A percentile compares a stretch with the other conserved stretches of the same genome.
phyloP scores from a whole-genome alignment of 2,329 filamentous ascomycete genomes.

The Teratosphaeria viscida region DNA sequence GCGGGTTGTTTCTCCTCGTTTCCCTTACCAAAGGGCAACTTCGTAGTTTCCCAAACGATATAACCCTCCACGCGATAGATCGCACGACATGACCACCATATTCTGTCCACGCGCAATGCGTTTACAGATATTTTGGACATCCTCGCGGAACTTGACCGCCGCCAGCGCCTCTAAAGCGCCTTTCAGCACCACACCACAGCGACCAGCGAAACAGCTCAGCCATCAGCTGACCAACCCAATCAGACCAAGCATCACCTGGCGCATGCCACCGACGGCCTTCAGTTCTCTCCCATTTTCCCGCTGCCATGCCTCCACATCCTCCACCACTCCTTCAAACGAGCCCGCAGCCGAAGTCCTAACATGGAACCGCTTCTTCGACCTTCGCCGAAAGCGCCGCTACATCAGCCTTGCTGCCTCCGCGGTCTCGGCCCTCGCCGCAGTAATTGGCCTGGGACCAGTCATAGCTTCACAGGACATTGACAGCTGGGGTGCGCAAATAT shows the following conservation, averaged over 20 bases:
- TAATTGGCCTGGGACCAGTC: slow-evolving; percentile 52
- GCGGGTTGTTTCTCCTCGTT: background rate
- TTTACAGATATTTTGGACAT: background rate
- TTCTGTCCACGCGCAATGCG: slow-evolving; percentile 1
- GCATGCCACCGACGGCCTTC: background rate
- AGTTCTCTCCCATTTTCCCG: background rate
- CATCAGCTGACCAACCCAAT: background rate
- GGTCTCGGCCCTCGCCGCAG: slow-evolving; percentile 51
- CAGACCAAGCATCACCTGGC: slow-evolving; percentile 2
- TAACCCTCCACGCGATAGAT: background rate
- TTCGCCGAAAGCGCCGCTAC: slow-evolving; percentile 74
- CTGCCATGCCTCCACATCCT: background rate
- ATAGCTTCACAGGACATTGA: slow-evolving; percentile 66
- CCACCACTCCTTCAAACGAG: background rate
- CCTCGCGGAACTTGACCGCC: background rate
- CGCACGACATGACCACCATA: slow-evolving; percentile 3
- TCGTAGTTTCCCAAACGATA: background rate
- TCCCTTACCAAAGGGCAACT: background rate
- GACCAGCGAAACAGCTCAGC: slow-evolving; percentile 3
- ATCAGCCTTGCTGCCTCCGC: slow-evolving; percentile 74
- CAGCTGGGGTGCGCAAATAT: slow-evolving; percentile 50
- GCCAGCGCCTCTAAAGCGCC: background rate
- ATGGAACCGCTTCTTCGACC: slow-evolving; percentile 89
- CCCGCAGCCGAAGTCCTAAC: slow-evolving; percentile 26
- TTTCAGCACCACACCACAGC: slow-evolving; percentile 2